Evolutionary conservation across 2,329 filamentous ascomycete species (phyloP), one percentile per base, ranked within the genome.

Genomic region (Mariannaea sp.): DNA sequence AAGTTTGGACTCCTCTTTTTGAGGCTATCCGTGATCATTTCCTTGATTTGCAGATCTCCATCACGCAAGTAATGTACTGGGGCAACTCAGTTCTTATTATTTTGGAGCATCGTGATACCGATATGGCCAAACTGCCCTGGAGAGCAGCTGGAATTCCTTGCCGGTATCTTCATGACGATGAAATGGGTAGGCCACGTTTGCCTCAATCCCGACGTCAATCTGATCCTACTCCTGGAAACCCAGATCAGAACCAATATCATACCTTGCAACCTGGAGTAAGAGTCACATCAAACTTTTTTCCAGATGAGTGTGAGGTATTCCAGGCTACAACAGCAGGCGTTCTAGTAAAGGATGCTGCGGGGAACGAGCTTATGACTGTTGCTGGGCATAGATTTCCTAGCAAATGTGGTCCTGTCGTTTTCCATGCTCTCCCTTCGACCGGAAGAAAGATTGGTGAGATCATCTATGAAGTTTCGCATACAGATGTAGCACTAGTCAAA

Each of bases 41-140:
- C n/a, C 14, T n/a, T 2, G 17, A 16, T 7, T 7, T 51, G 7
- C n/a, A n/a, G 7, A 14, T 51, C 7, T 30, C 48, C 10, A 51
- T 45, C 9, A 51, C 48, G 3, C 22, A 51, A 7, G 40, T 45
- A 2, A 45, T 51, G 2, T 51, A 45, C 14, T 44, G 33, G 41
- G 48, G 41, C 9, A 45, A 27, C 32, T 40, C 17, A 7, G 7
- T 45, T 7, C 19, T 12, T 13, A 39, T 51, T 17, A 19, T 51
- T 9, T 9, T 51, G 17, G 24, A 51, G 32, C 26, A 45, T 39
- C 41, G 39, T 7, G 26, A n/a, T 13, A 17, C 7, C 33, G 40
- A 50, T 38, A 26, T 4, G 17, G 12, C 32, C n/a, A 51, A 10
- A 26, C 22, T 51, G 3, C 48, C 48, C 3, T 39, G 32, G 24